These are phyloP conservation scores for Purpureocillium lavendulum DNA, from an alignment of 2,329 filamentous ascomycete species.

Conservation along the genomic window DNA sequence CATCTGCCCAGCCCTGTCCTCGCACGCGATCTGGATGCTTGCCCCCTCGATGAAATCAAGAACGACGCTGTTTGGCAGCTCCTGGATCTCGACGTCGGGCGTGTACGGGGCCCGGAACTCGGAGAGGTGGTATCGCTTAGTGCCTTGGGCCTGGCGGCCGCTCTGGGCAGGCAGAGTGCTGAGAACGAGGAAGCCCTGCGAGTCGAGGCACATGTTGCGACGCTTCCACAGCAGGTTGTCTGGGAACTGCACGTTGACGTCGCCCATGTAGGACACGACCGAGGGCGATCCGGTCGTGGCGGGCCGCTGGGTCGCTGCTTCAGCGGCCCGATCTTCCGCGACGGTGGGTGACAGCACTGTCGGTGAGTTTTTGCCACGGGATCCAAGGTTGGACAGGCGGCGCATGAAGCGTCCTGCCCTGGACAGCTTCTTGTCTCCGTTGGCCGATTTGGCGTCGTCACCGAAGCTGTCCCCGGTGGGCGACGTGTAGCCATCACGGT, in stretches of 20 bases:
- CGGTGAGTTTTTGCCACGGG: conserved; percentile 35
- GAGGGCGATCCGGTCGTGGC: conserved; percentile 23
- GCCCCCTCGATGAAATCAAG: conserved; percentile 53
- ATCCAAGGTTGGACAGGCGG: conserved; percentile 44
- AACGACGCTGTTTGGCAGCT: conserved; percentile 77
- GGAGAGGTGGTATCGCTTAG: conserved; percentile 76
- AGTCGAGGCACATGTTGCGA: conserved; percentile 77
- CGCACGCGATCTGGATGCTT: conserved; percentile 56
- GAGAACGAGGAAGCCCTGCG: conserved; percentile 74
- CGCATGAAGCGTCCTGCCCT: conserved; percentile 51
- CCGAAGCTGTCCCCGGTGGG: conserved; percentile 38
- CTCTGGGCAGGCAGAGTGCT: conserved; percentile 51
- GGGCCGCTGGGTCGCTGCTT: conserved; percentile 13
- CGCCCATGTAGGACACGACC: conserved; percentile 64
- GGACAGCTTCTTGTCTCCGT: conserved; percentile 38
- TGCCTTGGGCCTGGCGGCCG: conserved; percentile 33
- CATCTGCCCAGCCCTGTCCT: conserved; percentile 50
- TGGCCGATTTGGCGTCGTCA: conserved; percentile 33
- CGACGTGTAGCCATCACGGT: conserved; percentile 25
- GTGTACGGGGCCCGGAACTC: conserved; percentile 74
- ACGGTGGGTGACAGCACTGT: conserved; percentile 40
- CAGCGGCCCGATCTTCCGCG: conserved; percentile 34
- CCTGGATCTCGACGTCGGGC: conserved; percentile 85
- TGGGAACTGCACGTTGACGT: conserved; percentile 95
- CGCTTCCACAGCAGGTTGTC: conserved; percentile 96